Conservation (phyloP, 2,329 filamentous ascomycete genomes). For the Epicoccum nigrum region DNA sequence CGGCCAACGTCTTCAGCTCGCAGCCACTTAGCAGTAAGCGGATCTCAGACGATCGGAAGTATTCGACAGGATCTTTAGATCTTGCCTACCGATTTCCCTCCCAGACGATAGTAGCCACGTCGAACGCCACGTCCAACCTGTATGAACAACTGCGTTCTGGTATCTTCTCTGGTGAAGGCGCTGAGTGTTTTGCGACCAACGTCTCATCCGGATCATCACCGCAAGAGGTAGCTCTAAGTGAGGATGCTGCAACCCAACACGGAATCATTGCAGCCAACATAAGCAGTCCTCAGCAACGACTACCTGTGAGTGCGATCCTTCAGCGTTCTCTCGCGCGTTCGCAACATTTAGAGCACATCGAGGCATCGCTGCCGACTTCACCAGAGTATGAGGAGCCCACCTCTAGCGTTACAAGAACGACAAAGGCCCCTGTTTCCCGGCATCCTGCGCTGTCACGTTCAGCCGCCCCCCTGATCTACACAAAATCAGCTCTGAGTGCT, state of each 20-base stretch:
- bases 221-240: slow-evolving; percentile 29
- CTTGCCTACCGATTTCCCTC: slow-evolving; percentile 37
- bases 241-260: slow-evolving; percentile 24
- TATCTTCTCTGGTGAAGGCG: neutral
- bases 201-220: slow-evolving; percentile 8
- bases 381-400: too few relatives aligned
- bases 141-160: neutral
- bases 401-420: too few relatives aligned
- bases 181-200: neutral
- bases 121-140: neutral
- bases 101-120: neutral
- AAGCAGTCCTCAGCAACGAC: slow-evolving; percentile 16
- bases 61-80: slow-evolving; percentile 27
- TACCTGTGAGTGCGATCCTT: too few relatives aligned
- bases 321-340: slow-evolving; percentile 5
- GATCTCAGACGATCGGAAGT: neutral
- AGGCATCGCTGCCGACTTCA: slow-evolving; percentile 22
- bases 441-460: slow-evolving; percentile 15
- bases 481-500: slow-evolving; percentile 25
- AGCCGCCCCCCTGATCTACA: neutral
- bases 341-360: slow-evolving; percentile 35
- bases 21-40: neutral
- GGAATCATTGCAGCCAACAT: neutral
- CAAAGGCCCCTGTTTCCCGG: slow-evolving; percentile 10
- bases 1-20: slow-evolving; percentile 1